These are phyloP conservation scores for Phaeotremella fagi DNA, from an alignment of 768 basidiomycete genomes.

Conservation along the genomic window DNA sequence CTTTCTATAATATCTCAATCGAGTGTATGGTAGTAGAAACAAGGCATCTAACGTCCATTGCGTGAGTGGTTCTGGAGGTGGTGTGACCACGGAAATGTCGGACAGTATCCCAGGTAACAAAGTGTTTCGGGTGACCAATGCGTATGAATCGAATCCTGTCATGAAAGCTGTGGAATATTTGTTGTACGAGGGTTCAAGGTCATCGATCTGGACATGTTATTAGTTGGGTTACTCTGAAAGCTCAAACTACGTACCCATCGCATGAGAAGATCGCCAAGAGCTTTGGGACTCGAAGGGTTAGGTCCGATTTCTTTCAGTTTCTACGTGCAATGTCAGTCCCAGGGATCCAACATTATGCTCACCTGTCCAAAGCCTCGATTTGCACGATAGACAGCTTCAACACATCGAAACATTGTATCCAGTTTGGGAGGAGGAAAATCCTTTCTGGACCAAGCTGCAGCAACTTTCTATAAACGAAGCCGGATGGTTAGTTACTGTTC, in stretches of 20 bases:
- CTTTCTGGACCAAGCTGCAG: conserved; percentile 92
- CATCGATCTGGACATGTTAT: conserved; percentile 65
- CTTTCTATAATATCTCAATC: conserved; percentile 87
- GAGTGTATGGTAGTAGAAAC: conserved; percentile 76
- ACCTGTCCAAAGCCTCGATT: conserved; percentile 77
- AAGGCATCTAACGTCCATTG: conserved; percentile 80
- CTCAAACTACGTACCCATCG: conserved; percentile 68
- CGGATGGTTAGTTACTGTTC: neutral
- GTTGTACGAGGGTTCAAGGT: conserved; percentile 80
- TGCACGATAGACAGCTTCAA: conserved; percentile 88
- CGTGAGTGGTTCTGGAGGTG: conserved; percentile 54
- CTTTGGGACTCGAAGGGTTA: conserved; percentile 86
- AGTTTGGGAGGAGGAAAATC: conserved; percentile 90
- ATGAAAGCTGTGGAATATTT: conserved; percentile 69
- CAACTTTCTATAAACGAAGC: conserved; percentile 66
- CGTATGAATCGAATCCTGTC: conserved; percentile 76
- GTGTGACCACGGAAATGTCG: conserved; percentile 62
- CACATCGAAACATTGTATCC: conserved; percentile 87
- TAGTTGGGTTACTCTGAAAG: neutral
- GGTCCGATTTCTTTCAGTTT: conserved; percentile 91
- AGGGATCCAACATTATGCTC: conserved; percentile 30
- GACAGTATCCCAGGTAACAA: conserved; percentile 65
- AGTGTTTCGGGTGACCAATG: conserved; percentile 69
- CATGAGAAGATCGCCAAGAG: conserved; percentile 90
- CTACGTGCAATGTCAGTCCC: conserved; percentile 50